Base-by-base conservation (phyloP, 305 asterid species). In the Andrographis paniculata region DNA sequence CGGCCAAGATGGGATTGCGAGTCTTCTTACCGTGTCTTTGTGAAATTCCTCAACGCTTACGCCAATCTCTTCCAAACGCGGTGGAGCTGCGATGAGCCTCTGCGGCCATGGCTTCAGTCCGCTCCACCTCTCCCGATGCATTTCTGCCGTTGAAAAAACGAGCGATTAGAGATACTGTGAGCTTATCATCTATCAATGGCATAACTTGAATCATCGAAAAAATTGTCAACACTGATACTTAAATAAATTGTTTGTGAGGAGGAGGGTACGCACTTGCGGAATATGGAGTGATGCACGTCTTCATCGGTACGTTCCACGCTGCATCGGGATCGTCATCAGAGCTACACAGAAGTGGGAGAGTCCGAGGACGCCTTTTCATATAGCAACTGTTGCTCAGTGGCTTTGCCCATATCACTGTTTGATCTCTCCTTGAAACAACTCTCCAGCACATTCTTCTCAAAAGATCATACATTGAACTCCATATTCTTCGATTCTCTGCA, bases 371-470 rank as follows among this genome's bases (percentile, higher is more conserved):
- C 68, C 98, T 82, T 75, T 75, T 85, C 47, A 14, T 53, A 54
- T 78, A 85, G 71, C 95, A 85, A 58, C 74, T 75, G 66, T 89
- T 89, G 66, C 76, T 79, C 45, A 70, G 44, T 21, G 95, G 82
- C 80, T 89, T 89, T 45, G 91, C 91, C 98, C 94, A 89, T 52
- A 89, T 73, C 52, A 85, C 95, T 0, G 95, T 85, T 57, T 89
- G 98, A 67, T 74, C 81, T 65, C 61, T 79, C 72, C 79, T 78
- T 5, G 79, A 72, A 56, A 71, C 81, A 66, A 89, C 79, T 70
- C 88, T 80, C 98, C 98, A 89, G 69, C 98, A 89, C 93, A 85
- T 82, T 68, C 86, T 74, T 59, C 69, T 73, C 51, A 82, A 58
- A 53, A 89, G 81, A 48, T 69, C 94, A 42, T 70, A 65, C 95